Conservation (phyloP, 768 basidiomycete species). For the Boletus patriciae region DNA sequence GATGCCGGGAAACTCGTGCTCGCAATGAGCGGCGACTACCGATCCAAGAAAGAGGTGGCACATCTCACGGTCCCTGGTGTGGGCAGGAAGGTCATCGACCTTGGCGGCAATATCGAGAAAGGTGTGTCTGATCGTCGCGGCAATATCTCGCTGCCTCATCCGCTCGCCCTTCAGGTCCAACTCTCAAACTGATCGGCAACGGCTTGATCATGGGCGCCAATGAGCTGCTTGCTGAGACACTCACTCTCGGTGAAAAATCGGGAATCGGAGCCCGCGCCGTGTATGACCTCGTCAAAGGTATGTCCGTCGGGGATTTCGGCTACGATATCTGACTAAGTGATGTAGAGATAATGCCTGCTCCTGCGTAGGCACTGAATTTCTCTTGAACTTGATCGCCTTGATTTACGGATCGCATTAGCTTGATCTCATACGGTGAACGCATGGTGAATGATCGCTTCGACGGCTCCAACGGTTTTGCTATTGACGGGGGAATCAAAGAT, state of each 20-base stretch:
- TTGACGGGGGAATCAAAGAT: conserved; percentile 89
- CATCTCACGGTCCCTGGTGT: conserved; percentile 78
- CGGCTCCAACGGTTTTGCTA: conserved; percentile 68
- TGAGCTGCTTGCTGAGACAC: conserved; percentile 79
- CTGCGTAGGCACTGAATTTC: conserved; percentile 40
- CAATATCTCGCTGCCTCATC: background rate
- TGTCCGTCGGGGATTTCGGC: background rate
- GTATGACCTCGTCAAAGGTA: conserved; percentile 58
- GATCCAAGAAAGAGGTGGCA: conserved; percentile 78
- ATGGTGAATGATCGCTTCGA: conserved; percentile 77
- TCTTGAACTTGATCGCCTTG: background rate
- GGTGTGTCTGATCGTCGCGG: conserved; percentile 38
- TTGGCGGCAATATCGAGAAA: conserved; percentile 85
- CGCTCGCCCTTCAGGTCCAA: conserved; percentile 46
- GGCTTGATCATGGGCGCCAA: conserved; percentile 73
- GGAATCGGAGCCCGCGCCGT: conserved; percentile 70
- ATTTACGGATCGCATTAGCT: conserved; percentile 33
- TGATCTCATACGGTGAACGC: conserved; percentile 59
- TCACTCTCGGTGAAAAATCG: conserved; percentile 81
- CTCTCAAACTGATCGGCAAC: conserved; percentile 79
- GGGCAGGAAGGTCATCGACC: conserved; percentile 73
- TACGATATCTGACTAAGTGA: conserved; percentile 16
- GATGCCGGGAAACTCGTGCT: conserved; percentile 65
- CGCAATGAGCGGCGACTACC: conserved; percentile 77
- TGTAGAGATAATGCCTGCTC: conserved; percentile 68